Conservation (phyloP, 768 basidiomycete genomes). For the Termitomyces sp. region DNA sequence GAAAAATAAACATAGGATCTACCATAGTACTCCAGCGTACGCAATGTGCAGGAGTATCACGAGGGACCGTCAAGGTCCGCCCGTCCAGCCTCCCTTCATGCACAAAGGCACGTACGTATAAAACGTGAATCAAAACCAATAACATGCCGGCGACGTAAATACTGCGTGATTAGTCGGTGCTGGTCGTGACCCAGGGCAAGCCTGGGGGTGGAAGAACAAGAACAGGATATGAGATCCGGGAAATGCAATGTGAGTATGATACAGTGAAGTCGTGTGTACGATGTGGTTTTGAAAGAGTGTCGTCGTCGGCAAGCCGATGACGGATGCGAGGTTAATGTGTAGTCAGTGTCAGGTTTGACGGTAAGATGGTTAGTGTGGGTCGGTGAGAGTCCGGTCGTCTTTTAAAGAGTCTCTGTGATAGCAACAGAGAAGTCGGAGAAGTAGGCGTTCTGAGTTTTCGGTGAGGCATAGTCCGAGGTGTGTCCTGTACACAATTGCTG, state of each 20-base stretch:
- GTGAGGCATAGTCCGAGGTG: slow-evolving; percentile 48
- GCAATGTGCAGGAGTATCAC: slow-evolving; percentile 6
- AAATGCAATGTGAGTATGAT: slow-evolving; percentile 10
- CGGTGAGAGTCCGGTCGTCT: slow-evolving; percentile 3
- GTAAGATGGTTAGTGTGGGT: not conserved
- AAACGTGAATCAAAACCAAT: slow-evolving; percentile 3
- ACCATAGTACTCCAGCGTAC: slow-evolving; percentile 12
- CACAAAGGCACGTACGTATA: slow-evolving; percentile 1
- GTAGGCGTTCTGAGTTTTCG: slow-evolving; percentile 57
- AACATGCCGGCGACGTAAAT: slow-evolving; percentile 14
- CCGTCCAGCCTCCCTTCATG: slow-evolving; percentile 3
- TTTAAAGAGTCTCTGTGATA: slow-evolving; percentile 44
- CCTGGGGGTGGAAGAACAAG: not conserved
- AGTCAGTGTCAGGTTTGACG: not conserved
- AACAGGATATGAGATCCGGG: not conserved
- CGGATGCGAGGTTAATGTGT: not conserved
- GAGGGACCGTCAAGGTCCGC: slow-evolving; percentile 10
- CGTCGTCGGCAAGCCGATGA: slow-evolving; percentile 8
- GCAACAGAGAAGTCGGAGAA: slow-evolving; percentile 72
- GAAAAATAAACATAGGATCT: not conserved
- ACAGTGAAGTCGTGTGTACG: slow-evolving; percentile 13
- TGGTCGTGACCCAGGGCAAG: slow-evolving; percentile 7
- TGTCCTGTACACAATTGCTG: slow-evolving; percentile 32
- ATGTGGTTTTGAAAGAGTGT: slow-evolving; percentile 12
- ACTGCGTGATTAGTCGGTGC: slow-evolving; percentile 13